phyloP scores from a whole-genome alignment of 225 moss, liverwort and hornwort genomes.

The Lunularia cruciata region DNA sequence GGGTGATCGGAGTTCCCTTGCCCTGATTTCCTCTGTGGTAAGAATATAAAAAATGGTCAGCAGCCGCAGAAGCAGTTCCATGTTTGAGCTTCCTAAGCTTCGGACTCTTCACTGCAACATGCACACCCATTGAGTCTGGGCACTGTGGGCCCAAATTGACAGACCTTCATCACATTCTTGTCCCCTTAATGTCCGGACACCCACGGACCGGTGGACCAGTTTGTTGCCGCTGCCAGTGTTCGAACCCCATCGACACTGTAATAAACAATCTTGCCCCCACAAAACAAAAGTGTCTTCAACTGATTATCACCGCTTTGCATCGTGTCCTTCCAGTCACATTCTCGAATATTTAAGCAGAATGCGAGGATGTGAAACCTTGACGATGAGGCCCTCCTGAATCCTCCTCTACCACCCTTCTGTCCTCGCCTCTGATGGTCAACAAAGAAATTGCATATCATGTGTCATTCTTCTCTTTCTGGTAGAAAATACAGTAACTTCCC shows the following conservation, averaged over 20 bases:
- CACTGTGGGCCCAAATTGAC: neutral
- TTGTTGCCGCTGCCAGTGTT: neutral
- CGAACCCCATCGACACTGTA: neutral
- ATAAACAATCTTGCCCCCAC: neutral
- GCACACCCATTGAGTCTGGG: neutral
- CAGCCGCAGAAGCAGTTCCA: neutral
- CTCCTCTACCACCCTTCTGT: too few species aligned
- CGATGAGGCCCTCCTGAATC: too few species aligned
- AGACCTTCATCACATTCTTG: conserved; percentile 5
- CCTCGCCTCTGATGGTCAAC: too few species aligned
- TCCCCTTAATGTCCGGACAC: neutral
- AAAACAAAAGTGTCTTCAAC: too few species aligned
- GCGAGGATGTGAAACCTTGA: too few species aligned
- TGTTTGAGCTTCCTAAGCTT: neutral
- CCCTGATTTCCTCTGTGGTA: neutral
- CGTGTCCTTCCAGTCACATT: too few species aligned
- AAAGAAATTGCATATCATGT: too few species aligned
- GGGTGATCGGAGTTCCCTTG: neutral
- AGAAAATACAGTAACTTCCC: too few species aligned
- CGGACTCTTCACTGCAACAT: neutral
- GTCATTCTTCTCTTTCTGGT: too few species aligned
- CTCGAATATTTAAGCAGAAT: too few species aligned
- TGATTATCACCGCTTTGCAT: too few species aligned
- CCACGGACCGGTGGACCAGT: neutral
- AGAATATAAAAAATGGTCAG: neutral